Conservation (phyloP, 2,329 filamentous ascomycete genomes). For the Pleomassaria siparia region DNA sequence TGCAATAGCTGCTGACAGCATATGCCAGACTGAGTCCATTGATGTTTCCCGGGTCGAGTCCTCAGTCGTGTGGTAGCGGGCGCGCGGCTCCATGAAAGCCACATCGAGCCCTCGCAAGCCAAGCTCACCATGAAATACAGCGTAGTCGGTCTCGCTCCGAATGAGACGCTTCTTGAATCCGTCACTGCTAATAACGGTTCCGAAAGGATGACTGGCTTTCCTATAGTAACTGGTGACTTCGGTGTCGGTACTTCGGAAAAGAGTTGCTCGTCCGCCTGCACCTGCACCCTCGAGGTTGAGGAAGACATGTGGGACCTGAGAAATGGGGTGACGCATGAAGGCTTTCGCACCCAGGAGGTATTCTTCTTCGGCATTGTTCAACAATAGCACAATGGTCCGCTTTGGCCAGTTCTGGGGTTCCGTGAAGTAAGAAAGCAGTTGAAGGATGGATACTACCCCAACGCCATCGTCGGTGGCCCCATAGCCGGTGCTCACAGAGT, state of each 20-base stretch:
- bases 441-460: constrained; percentile 81
- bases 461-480: constrained; percentile 95
- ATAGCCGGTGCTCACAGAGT: constrained; percentile 87
- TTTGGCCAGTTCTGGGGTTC: constrained; percentile 67
- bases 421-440: constrained; percentile 86
- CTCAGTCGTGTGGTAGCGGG: constrained; percentile 87
- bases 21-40: constrained; percentile 79
- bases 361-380: constrained; percentile 97
- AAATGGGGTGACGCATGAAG: constrained; percentile 80
- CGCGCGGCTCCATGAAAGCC: constrained; percentile 83
- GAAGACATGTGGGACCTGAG: constrained; percentile 81
- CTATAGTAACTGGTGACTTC: constrained; percentile 81
- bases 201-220: constrained; percentile 73
- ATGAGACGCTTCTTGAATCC: constrained; percentile 80
- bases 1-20: constrained; percentile 81
- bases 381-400: constrained; percentile 76
- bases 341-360: constrained; percentile 83
- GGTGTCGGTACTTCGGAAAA: constrained; percentile 86
- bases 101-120: constrained; percentile 88
- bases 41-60: constrained; percentile 82
- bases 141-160: constrained; percentile 85
- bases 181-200: constrained; percentile 78
- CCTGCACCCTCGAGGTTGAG: constrained; percentile 94
- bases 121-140: constrained; percentile 74
- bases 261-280: constrained; percentile 80